Evolutionary conservation across 495 filamentous ascomycete genomes (phyloP), one percentile per base, ranked within the genome.

Genomic region (Aspergillus steynii): DNA sequence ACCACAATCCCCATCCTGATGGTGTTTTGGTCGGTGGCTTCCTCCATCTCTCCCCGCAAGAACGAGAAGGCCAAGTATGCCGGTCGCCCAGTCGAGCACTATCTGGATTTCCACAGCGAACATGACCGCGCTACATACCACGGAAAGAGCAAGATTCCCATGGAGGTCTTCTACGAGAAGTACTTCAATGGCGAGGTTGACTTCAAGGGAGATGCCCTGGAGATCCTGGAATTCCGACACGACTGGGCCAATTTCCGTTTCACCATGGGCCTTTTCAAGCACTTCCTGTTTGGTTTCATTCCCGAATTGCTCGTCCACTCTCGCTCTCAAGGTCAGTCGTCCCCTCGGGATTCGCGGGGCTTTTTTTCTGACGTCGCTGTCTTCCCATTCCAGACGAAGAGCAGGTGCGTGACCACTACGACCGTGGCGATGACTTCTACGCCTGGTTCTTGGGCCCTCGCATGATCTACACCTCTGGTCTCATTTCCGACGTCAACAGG

Each of bases 361-460:
- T 0, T 7, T 0, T 7, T 29, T 29, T 29, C 56, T 67, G 32
- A 68, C 46, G 9, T 29, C 53, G 45, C 31, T 70, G 52, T 45
- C 51, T 28, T 20, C 55, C 20, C 20, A 20, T 34, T n/a, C n/a
- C 61, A 88, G 87, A 90, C 61, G 87, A 90, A 75, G 87, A 90
- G 73, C 87, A 90, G 77, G 87, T 90, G 50, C 87, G 87, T 68
- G 87, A 89, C 70, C 87, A 90, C 77, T 90, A 90, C 66, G 87
- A 90, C 77, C 85, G 87, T 50, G 87, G 87, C 67, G 87, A 90
- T 66, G 87, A 90, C 72, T 90, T 90, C 77, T 90, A 90, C 72
- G 84, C 83, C 71, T 90, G 87, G 86, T 90, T 90, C 75, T 75
- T 90, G 25, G 87, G 87, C 46, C 87, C 86, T 25, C 86, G 87